phyloP scores from a whole-genome alignment of 805 yeast genomes.

The Saturnispora silvae region DNA sequence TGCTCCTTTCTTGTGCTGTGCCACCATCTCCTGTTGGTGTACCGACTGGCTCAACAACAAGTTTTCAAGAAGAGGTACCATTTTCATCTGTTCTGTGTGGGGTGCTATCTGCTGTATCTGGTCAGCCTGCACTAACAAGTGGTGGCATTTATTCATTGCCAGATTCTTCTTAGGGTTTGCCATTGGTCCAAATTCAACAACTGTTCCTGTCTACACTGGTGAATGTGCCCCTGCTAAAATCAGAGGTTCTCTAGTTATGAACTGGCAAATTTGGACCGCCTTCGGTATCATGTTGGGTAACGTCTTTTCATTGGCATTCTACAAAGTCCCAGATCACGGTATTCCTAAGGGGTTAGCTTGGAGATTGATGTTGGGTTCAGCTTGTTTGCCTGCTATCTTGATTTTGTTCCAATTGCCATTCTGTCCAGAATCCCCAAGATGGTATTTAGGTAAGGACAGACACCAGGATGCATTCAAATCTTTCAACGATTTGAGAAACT shows the following conservation, averaged over 20 bases:
- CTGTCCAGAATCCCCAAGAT: slow-evolving; percentile 68
- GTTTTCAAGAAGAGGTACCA: slow-evolving; percentile 57
- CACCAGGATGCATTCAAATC: slow-evolving; percentile 49
- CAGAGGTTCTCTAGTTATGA: slow-evolving; percentile 61
- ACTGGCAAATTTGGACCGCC: slow-evolving; percentile 70
- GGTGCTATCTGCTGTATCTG: slow-evolving; percentile 56
- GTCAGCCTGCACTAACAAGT: slow-evolving; percentile 53
- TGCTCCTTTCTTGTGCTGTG: slow-evolving; percentile 60
- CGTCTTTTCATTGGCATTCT: slow-evolving; percentile 54
- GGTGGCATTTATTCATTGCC: slow-evolving; percentile 63
- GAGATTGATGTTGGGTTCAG: slow-evolving; percentile 64
- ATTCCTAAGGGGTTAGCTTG: slow-evolving; percentile 47
- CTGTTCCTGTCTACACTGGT: slow-evolving; percentile 61
- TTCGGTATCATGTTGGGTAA: slow-evolving; percentile 68
- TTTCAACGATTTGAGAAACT: slow-evolving; percentile 37
- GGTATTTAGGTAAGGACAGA: slow-evolving; percentile 65
- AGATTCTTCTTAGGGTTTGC: slow-evolving; percentile 59
- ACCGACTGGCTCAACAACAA: slow-evolving; percentile 47
- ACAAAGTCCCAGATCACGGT: slow-evolving; percentile 37
- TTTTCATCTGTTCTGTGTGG: slow-evolving; percentile 50
- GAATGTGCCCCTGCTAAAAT: slow-evolving; percentile 54
- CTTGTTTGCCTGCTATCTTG: slow-evolving; percentile 54
- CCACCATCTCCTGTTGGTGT: slow-evolving; percentile 51
- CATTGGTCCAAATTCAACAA: slow-evolving; percentile 66
- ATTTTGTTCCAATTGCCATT: slow-evolving; percentile 52